Conservation (phyloP, 2,329 filamentous ascomycete genomes). For the Alternaria burnsii region DNA sequence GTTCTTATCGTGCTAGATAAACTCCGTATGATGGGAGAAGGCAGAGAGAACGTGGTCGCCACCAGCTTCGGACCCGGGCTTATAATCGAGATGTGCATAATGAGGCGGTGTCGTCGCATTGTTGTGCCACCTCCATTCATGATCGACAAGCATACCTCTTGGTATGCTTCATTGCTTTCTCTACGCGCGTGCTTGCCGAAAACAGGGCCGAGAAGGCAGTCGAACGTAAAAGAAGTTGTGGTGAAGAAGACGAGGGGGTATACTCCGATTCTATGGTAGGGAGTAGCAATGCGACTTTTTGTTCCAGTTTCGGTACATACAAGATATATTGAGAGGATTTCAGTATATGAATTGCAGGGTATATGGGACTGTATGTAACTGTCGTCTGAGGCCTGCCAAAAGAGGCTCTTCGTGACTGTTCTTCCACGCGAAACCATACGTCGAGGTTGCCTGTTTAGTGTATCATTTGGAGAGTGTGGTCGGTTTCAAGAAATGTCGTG, state of each 20-base stretch:
- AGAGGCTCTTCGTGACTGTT: neutral
- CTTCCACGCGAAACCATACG: neutral
- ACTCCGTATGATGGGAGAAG: conserved; percentile 55
- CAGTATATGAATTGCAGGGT: neutral
- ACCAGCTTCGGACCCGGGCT: conserved; percentile 77
- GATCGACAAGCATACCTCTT: neutral
- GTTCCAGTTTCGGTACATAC: neutral
- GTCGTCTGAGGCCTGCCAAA: neutral
- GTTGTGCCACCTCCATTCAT: neutral
- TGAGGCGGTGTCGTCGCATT: conserved; percentile 57
- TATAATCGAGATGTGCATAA: conserved; percentile 71
- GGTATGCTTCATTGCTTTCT: conserved; percentile 2
- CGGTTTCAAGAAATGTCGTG: neutral
- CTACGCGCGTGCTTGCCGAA: neutral
- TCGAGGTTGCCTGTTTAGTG: neutral
- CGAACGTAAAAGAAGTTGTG: neutral
- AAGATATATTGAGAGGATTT: neutral
- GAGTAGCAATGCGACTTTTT: neutral
- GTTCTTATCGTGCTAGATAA: conserved; percentile 73
- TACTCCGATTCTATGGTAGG: neutral
- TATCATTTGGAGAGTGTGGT: neutral
- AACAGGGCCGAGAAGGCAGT: neutral
- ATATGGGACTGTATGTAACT: neutral
- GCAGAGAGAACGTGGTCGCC: conserved; percentile 69
- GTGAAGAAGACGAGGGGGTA: neutral